Conservation (phyloP, 306 rosid genomes). For the Cicer chorassanicum region DNA sequence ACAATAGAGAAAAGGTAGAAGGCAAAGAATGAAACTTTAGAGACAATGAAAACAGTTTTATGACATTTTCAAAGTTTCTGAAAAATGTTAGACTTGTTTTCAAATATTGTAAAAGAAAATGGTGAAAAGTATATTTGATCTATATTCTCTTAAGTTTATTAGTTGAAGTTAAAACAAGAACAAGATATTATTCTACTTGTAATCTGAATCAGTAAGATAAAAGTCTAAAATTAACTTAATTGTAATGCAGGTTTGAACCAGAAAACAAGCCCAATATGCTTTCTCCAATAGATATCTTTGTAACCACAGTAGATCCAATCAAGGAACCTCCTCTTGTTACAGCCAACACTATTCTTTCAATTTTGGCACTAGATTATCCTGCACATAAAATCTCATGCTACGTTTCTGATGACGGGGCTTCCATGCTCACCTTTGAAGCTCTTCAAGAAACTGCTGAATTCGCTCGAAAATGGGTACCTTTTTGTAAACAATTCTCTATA, state of each 20-base stretch:
- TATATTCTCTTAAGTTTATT: no score
- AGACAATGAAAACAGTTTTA: no score
- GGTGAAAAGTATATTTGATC: no score
- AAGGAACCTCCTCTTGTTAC: conserved; percentile 97
- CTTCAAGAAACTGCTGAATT: conserved; percentile 94
- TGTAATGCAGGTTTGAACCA: conserved; percentile 74
- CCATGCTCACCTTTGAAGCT: conserved; percentile 95
- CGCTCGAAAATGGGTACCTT: conserved; percentile 93
- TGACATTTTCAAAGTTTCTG: no score
- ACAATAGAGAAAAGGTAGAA: no score
- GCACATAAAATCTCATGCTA: conserved; percentile 87
- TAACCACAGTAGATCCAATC: conserved; percentile 88
- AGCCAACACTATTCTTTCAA: conserved; percentile 89
- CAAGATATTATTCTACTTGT: not conserved
- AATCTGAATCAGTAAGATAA: no score
- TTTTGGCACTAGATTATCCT: conserved; percentile 93
- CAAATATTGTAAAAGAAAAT: no score
- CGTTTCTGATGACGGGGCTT: conserved; percentile 95
- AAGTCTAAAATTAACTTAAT: not conserved
- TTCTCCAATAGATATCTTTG: conserved; percentile 78
- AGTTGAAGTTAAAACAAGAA: no score
- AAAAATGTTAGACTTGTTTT: no score
- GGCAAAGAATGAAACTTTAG: no score
- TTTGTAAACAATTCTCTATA: conserved; percentile 71
- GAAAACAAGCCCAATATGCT: conserved; percentile 89